Conservation (phyloP, 2,329 filamentous ascomycete species). For the Colletotrichum higginsianum region DNA sequence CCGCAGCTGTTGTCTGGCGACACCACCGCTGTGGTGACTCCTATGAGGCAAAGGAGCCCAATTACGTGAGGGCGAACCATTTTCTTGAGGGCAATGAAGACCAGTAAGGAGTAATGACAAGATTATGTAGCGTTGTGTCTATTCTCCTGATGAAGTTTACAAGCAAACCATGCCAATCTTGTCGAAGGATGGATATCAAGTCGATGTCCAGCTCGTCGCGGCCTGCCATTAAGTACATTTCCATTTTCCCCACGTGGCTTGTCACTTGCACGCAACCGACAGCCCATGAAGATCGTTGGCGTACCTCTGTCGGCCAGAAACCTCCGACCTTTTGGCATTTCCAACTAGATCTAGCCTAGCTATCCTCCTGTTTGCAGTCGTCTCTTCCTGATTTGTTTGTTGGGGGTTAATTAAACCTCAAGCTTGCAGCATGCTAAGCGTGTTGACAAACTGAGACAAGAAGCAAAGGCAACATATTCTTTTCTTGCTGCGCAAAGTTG, state of each 20-base stretch:
- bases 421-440: not conserved
- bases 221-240: not conserved
- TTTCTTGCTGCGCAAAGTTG: not conserved
- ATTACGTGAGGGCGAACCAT: constrained; percentile 6
- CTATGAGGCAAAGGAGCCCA: not conserved
- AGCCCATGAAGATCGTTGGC: not conserved
- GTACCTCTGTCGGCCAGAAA: not conserved
- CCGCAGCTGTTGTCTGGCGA: constrained; percentile 57
- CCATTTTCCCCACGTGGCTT: not conserved
- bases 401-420: not conserved
- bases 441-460: not conserved
- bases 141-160: no score
- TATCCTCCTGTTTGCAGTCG: constrained; percentile 3
- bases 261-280: not conserved
- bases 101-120: no score
- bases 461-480: not conserved
- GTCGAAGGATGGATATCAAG: no score
- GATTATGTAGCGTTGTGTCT: not conserved
- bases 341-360: not conserved
- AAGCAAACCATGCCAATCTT: not conserved
- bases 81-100: not conserved
- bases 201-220: not conserved
- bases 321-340: not conserved
- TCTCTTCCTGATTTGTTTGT: not conserved
- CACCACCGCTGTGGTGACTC: constrained; percentile 5